Conservation (phyloP, 345 rosid genomes). For the Salix viminalis region DNA sequence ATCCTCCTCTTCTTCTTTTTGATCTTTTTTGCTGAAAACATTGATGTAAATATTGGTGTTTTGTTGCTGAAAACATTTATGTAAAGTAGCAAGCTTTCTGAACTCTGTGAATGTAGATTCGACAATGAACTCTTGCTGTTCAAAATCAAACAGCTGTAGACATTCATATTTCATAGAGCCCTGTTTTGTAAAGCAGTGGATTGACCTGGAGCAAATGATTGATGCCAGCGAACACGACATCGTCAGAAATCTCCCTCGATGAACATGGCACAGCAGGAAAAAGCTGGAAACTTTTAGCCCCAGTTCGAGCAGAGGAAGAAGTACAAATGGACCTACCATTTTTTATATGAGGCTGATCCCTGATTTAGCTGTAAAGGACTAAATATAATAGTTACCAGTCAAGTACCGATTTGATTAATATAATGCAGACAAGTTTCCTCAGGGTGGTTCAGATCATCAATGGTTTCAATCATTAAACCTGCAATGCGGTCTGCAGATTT, state of each 20-base stretch:
- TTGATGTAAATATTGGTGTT: too few species aligned
- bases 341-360: not conserved
- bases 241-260: not conserved
- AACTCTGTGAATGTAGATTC: too few species aligned
- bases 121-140: too few species aligned
- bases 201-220: not conserved
- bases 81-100: not conserved
- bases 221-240: not conserved
- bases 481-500: not conserved
- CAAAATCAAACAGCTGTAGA: not conserved
- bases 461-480: not conserved
- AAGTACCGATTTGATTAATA: not conserved
- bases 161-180: not conserved
- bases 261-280: not conserved
- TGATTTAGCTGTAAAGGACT: not conserved
- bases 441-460: not conserved
- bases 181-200: not conserved
- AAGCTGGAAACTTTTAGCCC: not conserved
- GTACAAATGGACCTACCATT: not conserved
- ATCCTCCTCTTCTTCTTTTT: not conserved
- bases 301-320: not conserved
- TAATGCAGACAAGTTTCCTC: not conserved
- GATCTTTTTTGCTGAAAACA: too few species aligned
- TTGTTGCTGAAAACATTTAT: too few species aligned
- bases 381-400: not conserved